Conservation (phyloP, 257 asterid species). For the Penstemon eatonii region DNA sequence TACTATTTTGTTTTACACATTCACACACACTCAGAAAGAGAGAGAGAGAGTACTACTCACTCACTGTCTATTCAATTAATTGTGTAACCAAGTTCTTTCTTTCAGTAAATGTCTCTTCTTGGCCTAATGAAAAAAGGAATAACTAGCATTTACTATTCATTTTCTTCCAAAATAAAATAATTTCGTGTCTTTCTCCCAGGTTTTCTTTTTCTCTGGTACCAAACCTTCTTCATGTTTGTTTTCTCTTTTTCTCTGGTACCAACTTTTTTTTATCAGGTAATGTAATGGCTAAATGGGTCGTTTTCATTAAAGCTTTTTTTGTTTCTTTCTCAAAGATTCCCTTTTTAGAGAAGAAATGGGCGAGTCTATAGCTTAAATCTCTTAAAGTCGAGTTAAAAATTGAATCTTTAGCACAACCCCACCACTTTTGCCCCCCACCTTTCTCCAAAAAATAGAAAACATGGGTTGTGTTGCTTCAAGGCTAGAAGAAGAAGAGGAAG, state of each 20-base stretch:
- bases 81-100: slow-evolving; percentile 3
- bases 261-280: slow-evolving; percentile 23
- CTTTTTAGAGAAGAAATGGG: slow-evolving; percentile 32
- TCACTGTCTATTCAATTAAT: neutral
- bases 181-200: neutral
- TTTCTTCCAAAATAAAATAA: slow-evolving; percentile 2
- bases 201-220: slow-evolving; percentile 9
- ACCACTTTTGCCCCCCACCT: slow-evolving; percentile 33
- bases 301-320: slow-evolving; percentile 35
- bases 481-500: slow-evolving; percentile 72
- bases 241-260: slow-evolving; percentile 26
- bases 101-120: neutral
- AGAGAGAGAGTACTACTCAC: neutral
- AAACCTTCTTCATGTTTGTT: slow-evolving; percentile 10
- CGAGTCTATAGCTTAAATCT: slow-evolving; percentile 24
- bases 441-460: slow-evolving; percentile 33
- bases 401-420: slow-evolving; percentile 39
- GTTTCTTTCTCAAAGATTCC: slow-evolving; percentile 24
- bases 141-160: slow-evolving; percentile 26
- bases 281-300: slow-evolving; percentile 32
- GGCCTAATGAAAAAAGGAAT: slow-evolving; percentile 12
- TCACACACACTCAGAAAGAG: neutral
- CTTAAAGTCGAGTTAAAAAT: slow-evolving; percentile 28
- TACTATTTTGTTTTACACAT: neutral
- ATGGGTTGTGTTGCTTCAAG: slow-evolving; percentile 95